These are phyloP conservation scores for Quercus dentata DNA, from an alignment of 306 rosid genomes.

Conservation along the genomic window DNA sequence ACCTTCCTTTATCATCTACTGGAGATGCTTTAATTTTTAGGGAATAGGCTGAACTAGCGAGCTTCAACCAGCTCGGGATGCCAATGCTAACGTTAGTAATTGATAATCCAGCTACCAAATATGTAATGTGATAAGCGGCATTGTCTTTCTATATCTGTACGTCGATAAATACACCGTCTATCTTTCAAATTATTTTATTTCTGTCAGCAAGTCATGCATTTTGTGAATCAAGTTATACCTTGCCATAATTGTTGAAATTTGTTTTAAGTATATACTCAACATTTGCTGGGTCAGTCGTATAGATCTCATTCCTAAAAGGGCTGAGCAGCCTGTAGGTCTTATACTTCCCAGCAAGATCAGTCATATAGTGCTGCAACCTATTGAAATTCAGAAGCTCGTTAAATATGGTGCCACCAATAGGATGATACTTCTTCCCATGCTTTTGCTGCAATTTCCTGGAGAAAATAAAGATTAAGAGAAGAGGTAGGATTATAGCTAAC, in stretches of 20 bases:
- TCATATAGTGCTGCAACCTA: conserved; percentile 70
- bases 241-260: conserved; percentile 74
- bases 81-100: no score
- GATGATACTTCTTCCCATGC: conserved; percentile 48
- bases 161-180: no score
- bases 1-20: no score
- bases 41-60: no score
- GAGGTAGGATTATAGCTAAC: conserved; percentile 24
- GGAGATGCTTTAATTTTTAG: no score
- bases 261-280: conserved; percentile 83
- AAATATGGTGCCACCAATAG: conserved; percentile 67
- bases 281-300: conserved; percentile 64
- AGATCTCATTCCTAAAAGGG: conserved; percentile 61
- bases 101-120: no score
- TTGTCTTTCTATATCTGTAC: no score
- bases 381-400: conserved; percentile 67
- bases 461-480: conserved; percentile 21
- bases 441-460: conserved; percentile 20
- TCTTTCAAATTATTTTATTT: no score
- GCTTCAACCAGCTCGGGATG: no score
- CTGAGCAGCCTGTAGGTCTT: conserved; percentile 66
- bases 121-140: no score
- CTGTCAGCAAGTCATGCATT: no score
- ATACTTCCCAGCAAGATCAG: conserved; percentile 65
- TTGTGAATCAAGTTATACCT: conserved; percentile 37